Conservation (phyloP, 2,329 filamentous ascomycete species). For the Hawksworthiomyces lignivorus region DNA sequence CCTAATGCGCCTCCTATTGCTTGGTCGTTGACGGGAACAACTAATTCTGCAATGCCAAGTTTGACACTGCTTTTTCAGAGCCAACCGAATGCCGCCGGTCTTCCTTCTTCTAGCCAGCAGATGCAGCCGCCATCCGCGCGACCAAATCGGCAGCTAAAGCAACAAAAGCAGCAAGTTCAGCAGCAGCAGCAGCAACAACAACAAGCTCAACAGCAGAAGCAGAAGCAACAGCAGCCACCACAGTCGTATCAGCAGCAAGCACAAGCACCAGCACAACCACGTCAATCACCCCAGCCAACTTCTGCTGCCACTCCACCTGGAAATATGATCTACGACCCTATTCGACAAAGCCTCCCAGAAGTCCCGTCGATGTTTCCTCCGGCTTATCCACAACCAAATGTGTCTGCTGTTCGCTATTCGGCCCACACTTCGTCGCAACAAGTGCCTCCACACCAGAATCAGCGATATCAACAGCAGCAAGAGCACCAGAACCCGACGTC, state of each 20-base stretch:
- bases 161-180: conserved; percentile 10
- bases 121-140: neutral
- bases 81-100: conserved; percentile 20
- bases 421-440: conserved; percentile 20
- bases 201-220: neutral
- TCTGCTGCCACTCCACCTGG: conserved; percentile 44
- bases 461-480: neutral
- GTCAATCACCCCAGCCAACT: conserved; percentile 18
- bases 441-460: conserved; percentile 9
- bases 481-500: neutral
- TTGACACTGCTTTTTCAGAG: conserved; percentile 73
- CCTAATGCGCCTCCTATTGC: conserved; percentile 56
- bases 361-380: conserved; percentile 39
- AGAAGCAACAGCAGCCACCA: conserved; percentile 8
- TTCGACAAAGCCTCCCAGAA: conserved; percentile 48
- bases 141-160: neutral
- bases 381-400: conserved; percentile 40
- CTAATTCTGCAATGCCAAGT: conserved; percentile 77
- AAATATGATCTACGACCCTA: conserved; percentile 54
- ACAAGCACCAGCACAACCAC: conserved; percentile 9
- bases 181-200: conserved; percentile 1
- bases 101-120: neutral
- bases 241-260: conserved; percentile 8
- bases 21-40: conserved; percentile 81
- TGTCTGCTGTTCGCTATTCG: conserved; percentile 40